These are phyloP conservation scores for Psidium friedrichsthalianum DNA, from an alignment of 345 rosid genomes.

Conservation along the genomic window DNA sequence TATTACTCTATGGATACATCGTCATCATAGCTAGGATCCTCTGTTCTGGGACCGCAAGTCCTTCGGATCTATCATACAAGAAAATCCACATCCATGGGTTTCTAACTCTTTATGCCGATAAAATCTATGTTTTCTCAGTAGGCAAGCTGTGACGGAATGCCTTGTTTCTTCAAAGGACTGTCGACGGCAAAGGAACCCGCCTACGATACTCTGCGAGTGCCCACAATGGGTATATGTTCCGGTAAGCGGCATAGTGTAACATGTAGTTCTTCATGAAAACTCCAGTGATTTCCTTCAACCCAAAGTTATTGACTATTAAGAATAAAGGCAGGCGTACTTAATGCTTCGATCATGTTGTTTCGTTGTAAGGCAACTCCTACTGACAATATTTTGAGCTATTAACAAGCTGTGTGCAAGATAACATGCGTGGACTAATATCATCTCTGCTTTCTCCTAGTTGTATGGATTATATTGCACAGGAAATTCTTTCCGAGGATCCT, in stretches of 20 bases:
- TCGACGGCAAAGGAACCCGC: constrained; percentile 8
- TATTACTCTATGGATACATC: too few relatives aligned
- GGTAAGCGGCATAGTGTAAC: constrained; percentile 30
- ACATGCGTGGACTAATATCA: background rate
- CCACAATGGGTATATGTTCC: constrained; percentile 33
- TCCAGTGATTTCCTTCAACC: constrained; percentile 26
- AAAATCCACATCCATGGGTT: too few relatives aligned
- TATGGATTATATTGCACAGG: background rate
- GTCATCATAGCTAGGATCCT: too few relatives aligned
- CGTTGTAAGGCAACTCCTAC: too few relatives aligned
- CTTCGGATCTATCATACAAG: too few relatives aligned
- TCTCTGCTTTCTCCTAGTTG: background rate
- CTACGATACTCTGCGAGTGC: constrained; percentile 32
- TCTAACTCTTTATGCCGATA: too few relatives aligned
- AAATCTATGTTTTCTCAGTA: background rate
- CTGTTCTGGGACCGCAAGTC: too few relatives aligned
- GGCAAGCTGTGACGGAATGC: too few relatives aligned
- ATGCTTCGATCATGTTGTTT: too few relatives aligned
- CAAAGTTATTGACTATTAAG: background rate
- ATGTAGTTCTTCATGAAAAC: constrained; percentile 31
- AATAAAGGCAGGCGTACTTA: too few relatives aligned
- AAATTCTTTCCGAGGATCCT: background rate
- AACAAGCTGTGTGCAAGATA: too few relatives aligned
- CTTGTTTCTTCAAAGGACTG: background rate
- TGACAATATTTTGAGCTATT: too few relatives aligned